Evolutionary conservation across 192 early-diverging fungal species (phyloP).

Genomic region (Dispira simplex): DNA sequence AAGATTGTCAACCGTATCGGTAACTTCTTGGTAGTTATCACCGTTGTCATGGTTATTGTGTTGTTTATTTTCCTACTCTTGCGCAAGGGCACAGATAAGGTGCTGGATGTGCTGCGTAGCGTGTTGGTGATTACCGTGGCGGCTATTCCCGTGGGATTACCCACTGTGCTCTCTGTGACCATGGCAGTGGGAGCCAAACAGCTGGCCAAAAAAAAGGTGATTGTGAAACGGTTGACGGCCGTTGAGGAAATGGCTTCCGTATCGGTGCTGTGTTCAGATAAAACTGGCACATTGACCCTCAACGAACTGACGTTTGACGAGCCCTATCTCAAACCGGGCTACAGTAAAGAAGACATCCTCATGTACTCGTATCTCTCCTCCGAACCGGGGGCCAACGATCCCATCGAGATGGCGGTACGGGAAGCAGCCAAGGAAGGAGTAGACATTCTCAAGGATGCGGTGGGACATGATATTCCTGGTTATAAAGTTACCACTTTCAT

Average conservation of each 20-base stretch:
- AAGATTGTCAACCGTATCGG: slow-evolving; percentile 89
- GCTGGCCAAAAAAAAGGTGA: slow-evolving; percentile 79
- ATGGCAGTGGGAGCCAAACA: slow-evolving; percentile 86
- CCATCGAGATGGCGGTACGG: slow-evolving; percentile 79
- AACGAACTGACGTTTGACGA: slow-evolving; percentile 86
- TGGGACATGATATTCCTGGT: slow-evolving; percentile 67
- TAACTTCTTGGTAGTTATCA: slow-evolving; percentile 81
- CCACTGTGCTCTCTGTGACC: slow-evolving; percentile 84
- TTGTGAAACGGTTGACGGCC: slow-evolving; percentile 86
- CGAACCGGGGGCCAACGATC: slow-evolving; percentile 77
- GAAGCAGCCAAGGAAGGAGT: slow-evolving; percentile 58
- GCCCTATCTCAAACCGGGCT: slow-evolving; percentile 50
- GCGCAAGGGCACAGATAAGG: slow-evolving; percentile 28
- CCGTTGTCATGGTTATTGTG: slow-evolving; percentile 56
- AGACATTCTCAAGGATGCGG: slow-evolving; percentile 45
- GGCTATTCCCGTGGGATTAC: slow-evolving; percentile 85
- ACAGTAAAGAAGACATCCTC: slow-evolving; percentile 60
- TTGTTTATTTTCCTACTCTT: slow-evolving; percentile 61
- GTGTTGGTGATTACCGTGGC: slow-evolving; percentile 86
- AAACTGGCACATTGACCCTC: slow-evolving; percentile 81
- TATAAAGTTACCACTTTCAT: slow-evolving; percentile 84
- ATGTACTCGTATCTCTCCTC: slow-evolving; percentile 67
- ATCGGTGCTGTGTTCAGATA: slow-evolving; percentile 69
- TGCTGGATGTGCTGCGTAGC: slow-evolving; percentile 44
- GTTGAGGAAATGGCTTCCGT: slow-evolving; percentile 87